These are phyloP conservation scores for Phytophthora meadii DNA, from an alignment of 352 stramenopile genomes.

Conservation along the genomic window DNA sequence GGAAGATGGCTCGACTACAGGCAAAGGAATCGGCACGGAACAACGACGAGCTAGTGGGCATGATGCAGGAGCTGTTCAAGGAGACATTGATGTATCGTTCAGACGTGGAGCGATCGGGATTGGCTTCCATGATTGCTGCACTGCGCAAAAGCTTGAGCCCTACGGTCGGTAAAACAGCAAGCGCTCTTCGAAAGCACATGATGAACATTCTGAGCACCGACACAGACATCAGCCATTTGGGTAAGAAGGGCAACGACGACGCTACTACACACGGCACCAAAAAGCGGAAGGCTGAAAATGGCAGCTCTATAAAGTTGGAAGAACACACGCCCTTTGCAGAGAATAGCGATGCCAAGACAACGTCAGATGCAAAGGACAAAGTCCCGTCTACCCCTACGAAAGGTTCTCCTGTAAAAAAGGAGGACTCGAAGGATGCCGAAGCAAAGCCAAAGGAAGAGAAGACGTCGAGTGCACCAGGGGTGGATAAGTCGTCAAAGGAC, in stretches of 20 bases:
- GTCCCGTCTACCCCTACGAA: background rate
- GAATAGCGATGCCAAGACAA: constrained; percentile 21
- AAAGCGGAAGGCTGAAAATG: constrained; percentile 56
- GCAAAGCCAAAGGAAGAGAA: constrained; percentile 24
- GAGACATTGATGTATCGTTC: constrained; percentile 76
- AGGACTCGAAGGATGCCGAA: constrained; percentile 14
- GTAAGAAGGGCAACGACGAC: constrained; percentile 43
- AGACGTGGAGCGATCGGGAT: constrained; percentile 70
- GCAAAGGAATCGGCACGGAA: constrained; percentile 79
- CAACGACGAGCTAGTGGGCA: constrained; percentile 76
- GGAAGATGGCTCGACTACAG: constrained; percentile 65
- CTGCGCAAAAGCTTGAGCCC: constrained; percentile 76
- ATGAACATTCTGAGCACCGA: constrained; percentile 72
- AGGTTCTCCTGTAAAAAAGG: constrained; percentile 19
- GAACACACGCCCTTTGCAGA: constrained; percentile 18
- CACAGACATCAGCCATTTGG: constrained; percentile 34
- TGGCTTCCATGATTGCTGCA: constrained; percentile 69
- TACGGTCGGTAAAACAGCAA: constrained; percentile 74
- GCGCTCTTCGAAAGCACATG: constrained; percentile 80
- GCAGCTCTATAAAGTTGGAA: constrained; percentile 25
- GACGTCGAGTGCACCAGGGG: background rate
- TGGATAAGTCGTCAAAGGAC: constrained; percentile 4
- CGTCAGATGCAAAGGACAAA: constrained; percentile 5
- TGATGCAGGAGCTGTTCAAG: constrained; percentile 77
- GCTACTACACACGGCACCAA: constrained; percentile 36